Evolutionary conservation across 148 eudicot genomes (phyloP), one percentile per base, ranked within the genome.

Genomic region (Vaccinium myrtillus): DNA sequence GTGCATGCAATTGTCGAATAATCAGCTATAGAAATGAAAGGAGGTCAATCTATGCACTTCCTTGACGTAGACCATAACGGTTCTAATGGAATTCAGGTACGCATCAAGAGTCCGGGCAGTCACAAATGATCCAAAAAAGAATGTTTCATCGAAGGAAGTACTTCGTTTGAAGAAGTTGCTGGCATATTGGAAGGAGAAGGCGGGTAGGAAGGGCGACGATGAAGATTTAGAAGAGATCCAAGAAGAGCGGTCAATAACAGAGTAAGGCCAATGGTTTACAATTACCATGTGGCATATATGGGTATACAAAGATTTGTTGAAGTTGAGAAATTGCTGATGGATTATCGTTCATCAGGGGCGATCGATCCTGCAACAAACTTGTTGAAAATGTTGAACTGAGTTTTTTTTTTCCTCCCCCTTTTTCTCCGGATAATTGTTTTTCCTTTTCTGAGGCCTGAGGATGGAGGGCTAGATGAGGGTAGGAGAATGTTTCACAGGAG

Each of bases 101-200:
- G 99, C 99, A 61, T 97, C 99, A 36, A 94, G 99, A 86, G 99
- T 97, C 21, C 91, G 99, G 55, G 92, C 99, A 16, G 93, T 97
- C 46, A 87, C 93, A 39, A 97, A 97, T 75, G 99, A 97, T 65
- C 96, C 99, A 2, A 97, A 91, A 86, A 97, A 95, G 86, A 97
- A 97, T 80, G 92, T 94, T 27, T 90, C 94, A 8, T 94, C 99
- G 13, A 97, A 95, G 85, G 99, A 97, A 91, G 98, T 95, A 18
- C 96, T 95, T 70, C 97, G 96, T 49, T 84, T 97, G 87, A 97
- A 92, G 85, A 97, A 92, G 88, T 82, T 92, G 74, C 94, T 95
- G 14, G 88, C 91, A 32, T 91, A 97, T 89, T 97, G 98, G 98
- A 97, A 94, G 85, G 98, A 94, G 87, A 98, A 94, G 83, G 98